These are phyloP conservation scores for Kwoniella sp. DNA, from an alignment of 768 basidiomycete species.

Conservation along the genomic window DNA sequence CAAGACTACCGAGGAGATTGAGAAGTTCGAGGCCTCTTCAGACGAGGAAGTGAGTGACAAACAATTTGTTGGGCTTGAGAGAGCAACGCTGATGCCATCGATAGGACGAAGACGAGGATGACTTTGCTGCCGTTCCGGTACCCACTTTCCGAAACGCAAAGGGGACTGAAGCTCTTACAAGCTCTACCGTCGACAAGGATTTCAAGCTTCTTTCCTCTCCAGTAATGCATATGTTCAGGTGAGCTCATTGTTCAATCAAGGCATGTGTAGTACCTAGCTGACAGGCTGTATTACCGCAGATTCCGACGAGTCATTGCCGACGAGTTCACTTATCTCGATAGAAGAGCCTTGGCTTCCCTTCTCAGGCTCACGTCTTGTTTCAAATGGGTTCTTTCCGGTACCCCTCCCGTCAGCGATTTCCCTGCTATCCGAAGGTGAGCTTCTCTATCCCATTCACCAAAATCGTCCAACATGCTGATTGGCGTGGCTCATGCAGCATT, in stretches of 20 bases:
- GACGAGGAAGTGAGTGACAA: conserved; percentile 58
- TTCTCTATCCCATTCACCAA: no score
- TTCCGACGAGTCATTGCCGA: conserved; percentile 87
- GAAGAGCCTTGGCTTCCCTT: conserved; percentile 75
- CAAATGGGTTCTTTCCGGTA: conserved; percentile 95
- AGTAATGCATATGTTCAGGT: conserved; percentile 82
- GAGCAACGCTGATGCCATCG: neutral
- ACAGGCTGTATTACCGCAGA: conserved; percentile 49
- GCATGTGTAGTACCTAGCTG: neutral
- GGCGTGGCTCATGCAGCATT: no score
- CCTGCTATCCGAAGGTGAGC: conserved; percentile 75
- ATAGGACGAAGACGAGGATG: conserved; percentile 31
- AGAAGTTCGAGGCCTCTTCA: conserved; percentile 46
- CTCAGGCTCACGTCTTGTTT: conserved; percentile 74
- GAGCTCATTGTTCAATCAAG: neutral
- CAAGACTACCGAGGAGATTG: conserved; percentile 59
- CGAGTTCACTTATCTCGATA: conserved; percentile 90
- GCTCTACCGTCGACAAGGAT: conserved; percentile 66
- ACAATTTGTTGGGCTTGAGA: neutral
- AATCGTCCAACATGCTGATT: no score
- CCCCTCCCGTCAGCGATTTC: conserved; percentile 90
- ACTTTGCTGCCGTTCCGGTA: conserved; percentile 26
- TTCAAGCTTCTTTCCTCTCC: conserved; percentile 80
- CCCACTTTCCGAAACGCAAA: conserved; percentile 37
- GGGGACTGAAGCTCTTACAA: conserved; percentile 61